Evolutionary conservation across 163 green algal genomes (phyloP), one percentile per base, ranked within the genome.

Genomic region (Coccomyxa subellipsoidea): DNA sequence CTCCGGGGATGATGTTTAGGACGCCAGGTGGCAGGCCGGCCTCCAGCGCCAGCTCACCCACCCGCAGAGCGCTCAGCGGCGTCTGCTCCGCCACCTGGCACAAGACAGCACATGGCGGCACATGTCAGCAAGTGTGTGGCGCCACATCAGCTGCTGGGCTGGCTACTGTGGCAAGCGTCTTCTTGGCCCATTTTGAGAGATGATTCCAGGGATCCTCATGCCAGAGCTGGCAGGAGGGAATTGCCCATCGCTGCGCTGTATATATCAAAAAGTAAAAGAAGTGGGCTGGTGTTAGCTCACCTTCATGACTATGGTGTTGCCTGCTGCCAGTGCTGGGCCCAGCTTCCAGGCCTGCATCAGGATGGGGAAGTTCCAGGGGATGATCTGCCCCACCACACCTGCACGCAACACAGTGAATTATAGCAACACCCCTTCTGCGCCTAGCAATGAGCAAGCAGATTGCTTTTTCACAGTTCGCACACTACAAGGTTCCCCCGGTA

Each of bases 281-380:
- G n/a, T n/a, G n/a, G n/a, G n/a, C n/a, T n/a, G n/a, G n/a, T n/a
- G n/a, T n/a, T n/a, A 23, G 23, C 23, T 27, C n/a, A 85, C 82
- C 82, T 85, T 85, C 40, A 86, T 83, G 18, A 86, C 82, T 69
- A 86, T 54, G 27, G 69, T 81, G 82, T 83, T 83, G 69, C 82
- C 82, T 4, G 59, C 38, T 59, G 71, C 76, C 69, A 96, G 86
- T 0, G 93, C 93, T 27, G 93, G 93, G 0, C 77, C 93, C 29
- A 94, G 31, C 85, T 95, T 95, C 92, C 90, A 95, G 15, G 88
- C 88, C 25, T 72, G 59, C 88, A 93, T 93, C 29, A 94, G 82
- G 54, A 92, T 79, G 6, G 91, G 89, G 79, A 95, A 95, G 38
- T 78, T 78, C 72, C 90, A 94, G 38, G 91, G 90, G 36, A 93